These are phyloP conservation scores for Phytophthora pseudosyringae DNA, from an alignment of 352 stramenopile species.

Conservation along the genomic window DNA sequence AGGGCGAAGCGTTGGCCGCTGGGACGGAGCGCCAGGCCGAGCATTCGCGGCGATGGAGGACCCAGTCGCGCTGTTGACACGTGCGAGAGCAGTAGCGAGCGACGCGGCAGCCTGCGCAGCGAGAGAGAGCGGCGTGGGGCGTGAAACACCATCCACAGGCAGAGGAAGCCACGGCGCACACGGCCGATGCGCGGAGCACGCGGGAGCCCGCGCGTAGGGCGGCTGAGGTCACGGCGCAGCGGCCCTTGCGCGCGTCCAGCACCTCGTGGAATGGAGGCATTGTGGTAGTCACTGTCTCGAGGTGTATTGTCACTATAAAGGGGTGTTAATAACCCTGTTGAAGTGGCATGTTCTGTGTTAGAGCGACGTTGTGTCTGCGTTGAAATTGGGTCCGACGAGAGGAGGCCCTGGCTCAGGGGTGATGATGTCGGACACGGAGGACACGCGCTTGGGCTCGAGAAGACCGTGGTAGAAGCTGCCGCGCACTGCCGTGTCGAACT, in stretches of 20 bases:
- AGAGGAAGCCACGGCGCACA: conserved; percentile 41
- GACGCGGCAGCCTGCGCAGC: conserved; percentile 64
- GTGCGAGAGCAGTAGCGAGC: conserved; percentile 70
- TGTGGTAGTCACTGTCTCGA: conserved; percentile 2
- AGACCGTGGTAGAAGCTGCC: conserved; percentile 71
- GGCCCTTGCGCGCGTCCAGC: conserved; percentile 49
- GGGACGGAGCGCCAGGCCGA: conserved; percentile 50
- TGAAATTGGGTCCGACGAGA: conserved; percentile 39
- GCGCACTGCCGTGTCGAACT: conserved; percentile 68
- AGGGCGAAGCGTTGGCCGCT: conserved; percentile 32
- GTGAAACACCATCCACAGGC: conserved; percentile 65
- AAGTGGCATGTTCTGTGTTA: conserved; percentile 14
- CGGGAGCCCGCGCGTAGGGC: conserved; percentile 35
- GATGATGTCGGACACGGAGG: conserved; percentile 51
- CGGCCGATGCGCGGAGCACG: conserved; percentile 42
- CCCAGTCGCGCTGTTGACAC: conserved; percentile 74
- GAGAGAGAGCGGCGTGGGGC: conserved; percentile 28
- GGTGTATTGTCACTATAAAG: conserved; percentile 6
- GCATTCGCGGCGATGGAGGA: conserved; percentile 58
- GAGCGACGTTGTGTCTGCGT: conserved; percentile 44
- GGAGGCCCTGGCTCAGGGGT: conserved; percentile 45
- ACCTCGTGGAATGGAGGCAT: conserved; percentile 28
- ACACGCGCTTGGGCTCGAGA: conserved; percentile 49
- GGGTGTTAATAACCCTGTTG: neutral
- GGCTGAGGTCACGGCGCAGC: conserved; percentile 45